These are phyloP conservation scores for Novakomyces olei DNA, from an alignment of 805 yeast genomes.

Conservation along the genomic window DNA sequence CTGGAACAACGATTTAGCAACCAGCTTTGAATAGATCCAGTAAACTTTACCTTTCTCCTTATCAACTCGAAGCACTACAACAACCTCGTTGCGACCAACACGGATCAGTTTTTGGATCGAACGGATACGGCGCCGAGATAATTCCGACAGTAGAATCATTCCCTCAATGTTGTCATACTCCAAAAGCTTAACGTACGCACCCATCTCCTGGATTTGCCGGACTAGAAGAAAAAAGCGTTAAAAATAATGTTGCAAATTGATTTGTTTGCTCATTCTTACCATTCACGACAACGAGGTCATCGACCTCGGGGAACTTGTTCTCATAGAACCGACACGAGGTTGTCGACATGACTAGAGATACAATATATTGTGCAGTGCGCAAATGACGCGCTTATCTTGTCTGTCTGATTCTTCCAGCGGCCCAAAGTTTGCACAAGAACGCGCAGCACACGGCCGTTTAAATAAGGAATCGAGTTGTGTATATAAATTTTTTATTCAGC, in stretches of 20 bases:
- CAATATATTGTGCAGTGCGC: background rate
- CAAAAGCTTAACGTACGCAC: slow-evolving; percentile 85
- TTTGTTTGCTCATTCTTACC: no score
- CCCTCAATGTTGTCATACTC: slow-evolving; percentile 98
- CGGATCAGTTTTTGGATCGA: slow-evolving; percentile 92
- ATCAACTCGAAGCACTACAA: slow-evolving; percentile 91
- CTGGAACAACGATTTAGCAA: background rate
- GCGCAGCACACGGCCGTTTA: background rate
- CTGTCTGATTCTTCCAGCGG: no score
- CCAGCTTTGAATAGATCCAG: background rate
- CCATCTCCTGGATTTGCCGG: slow-evolving; percentile 78
- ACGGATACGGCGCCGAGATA: slow-evolving; percentile 95
- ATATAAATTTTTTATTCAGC: no score
- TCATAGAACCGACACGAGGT: slow-evolving; percentile 92
- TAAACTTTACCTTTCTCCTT: slow-evolving; percentile 49
- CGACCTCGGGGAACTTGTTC: slow-evolving; percentile 96
- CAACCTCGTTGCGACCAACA: slow-evolving; percentile 96
- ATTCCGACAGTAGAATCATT: slow-evolving; percentile 86
- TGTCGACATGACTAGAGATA: slow-evolving; percentile 34
- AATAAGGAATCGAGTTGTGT: background rate
- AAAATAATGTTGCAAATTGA: no score
- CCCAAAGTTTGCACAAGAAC: no score
- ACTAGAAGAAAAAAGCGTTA: background rate
- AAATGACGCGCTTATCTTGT: no score
- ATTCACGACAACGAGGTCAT: slow-evolving; percentile 96